Evolutionary conservation across 495 filamentous ascomycete genomes (phyloP), one percentile per base, ranked within the genome.

Genomic region (Elaphomyces granulatus): DNA sequence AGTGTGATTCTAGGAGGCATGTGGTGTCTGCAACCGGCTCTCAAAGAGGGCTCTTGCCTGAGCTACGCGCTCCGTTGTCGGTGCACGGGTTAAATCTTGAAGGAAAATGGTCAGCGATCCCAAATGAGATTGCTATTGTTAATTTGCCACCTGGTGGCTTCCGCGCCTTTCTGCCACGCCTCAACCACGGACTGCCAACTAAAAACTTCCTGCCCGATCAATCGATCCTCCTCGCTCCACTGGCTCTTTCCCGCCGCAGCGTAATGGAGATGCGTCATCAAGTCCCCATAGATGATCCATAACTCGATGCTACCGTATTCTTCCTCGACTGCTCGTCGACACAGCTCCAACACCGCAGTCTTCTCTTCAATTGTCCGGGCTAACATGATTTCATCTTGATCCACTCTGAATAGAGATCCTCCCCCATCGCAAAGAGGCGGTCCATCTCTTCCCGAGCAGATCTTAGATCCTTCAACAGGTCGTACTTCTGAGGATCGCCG

Each of bases 251-350:
- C 76, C 51, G 74, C 70, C 19, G 74, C 62, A 21, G 66, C 55
- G 19, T 61, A 70, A 47, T 85, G 81, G 7, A 92, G 71, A 15
- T 77, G 76, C 51, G 80, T 73, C 43, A 94, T 73, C 68, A 79
- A 95, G 47, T 92, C 79, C 43, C 81, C 87, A 58, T 94, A 95
- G 15, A 80, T 71, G 41, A 77, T 67, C 87, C 90, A 98, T 12
- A 98, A 67, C 52, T 78, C 83, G 23, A 80, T 71, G 49, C 88
- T 94, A 39, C 72, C 77, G 32, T 80, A 75, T 52, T 96, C 88
- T 45, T 88, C 85, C 40, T 72, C 63, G 21, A 90, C 75, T 15
- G 86, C 87, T 45, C 75, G 78, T 34, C 77, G 71, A 55, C 78
- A 94, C 15, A 86, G 64, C 55, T 94, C 86, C 56, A 94, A 73